Evolutionary conservation across 768 basidiomycete species (phyloP).

Genomic region (Agrocybe chaxingu): DNA sequence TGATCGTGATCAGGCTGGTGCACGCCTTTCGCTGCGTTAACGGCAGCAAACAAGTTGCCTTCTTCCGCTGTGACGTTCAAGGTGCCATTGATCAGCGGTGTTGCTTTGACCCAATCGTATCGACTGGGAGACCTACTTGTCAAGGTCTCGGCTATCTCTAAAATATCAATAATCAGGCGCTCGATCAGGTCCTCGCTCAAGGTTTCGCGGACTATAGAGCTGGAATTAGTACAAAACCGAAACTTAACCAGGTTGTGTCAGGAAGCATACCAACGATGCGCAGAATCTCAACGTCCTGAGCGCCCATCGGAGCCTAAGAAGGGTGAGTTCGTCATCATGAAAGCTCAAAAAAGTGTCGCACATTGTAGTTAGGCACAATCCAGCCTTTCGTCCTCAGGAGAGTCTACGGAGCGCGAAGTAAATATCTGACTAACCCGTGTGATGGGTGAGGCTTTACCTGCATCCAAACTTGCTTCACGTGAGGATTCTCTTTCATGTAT

Average conservation of each 20-base stretch:
- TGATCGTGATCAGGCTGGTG: slow-evolving; percentile 38
- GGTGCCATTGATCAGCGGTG: neutral
- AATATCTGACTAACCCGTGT: slow-evolving; percentile 8
- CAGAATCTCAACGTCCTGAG: slow-evolving; percentile 53
- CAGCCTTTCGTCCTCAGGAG: slow-evolving; percentile 51
- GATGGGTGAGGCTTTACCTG: slow-evolving; percentile 25
- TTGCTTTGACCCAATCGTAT: neutral
- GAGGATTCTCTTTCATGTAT: slow-evolving; percentile 47
- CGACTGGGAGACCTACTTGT: slow-evolving; percentile 31
- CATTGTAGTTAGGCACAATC: slow-evolving; percentile 61
- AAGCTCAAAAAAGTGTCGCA: slow-evolving; percentile 6
- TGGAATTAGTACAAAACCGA: neutral
- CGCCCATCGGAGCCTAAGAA: slow-evolving; percentile 43
- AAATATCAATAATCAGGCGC: slow-evolving; percentile 47
- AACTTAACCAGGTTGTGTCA: slow-evolving; percentile 21
- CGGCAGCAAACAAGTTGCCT: slow-evolving; percentile 23
- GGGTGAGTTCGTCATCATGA: neutral
- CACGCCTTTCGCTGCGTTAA: slow-evolving; percentile 15
- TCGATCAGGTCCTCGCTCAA: slow-evolving; percentile 51
- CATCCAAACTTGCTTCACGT: slow-evolving; percentile 52
- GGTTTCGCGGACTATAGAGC: slow-evolving; percentile 46
- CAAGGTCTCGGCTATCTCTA: slow-evolving; percentile 45
- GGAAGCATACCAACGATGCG: slow-evolving; percentile 46
- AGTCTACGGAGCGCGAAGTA: slow-evolving; percentile 19
- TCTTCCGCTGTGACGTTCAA: slow-evolving; percentile 12